Evolutionary conservation across 2,329 filamentous ascomycete species (phyloP).

Genomic region (Xylariaceae sp.): DNA sequence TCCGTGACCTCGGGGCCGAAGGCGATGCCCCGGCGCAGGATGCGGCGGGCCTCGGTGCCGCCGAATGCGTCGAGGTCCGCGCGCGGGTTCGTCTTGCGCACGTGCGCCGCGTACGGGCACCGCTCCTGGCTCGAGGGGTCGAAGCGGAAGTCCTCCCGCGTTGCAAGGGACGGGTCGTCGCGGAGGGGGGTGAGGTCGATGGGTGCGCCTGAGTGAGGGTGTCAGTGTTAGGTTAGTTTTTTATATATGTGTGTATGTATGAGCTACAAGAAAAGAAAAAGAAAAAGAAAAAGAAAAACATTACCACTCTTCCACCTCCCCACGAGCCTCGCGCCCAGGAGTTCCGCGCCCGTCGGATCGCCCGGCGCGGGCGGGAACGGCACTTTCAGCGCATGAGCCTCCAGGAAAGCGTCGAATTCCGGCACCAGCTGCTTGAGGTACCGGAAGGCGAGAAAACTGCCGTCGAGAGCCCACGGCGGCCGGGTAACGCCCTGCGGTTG

Average conservation of each 20-base stretch:
- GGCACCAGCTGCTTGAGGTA: constrained; percentile 40
- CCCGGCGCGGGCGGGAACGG: constrained; percentile 4
- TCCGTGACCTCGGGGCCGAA: constrained; percentile 35
- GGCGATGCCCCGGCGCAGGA: constrained; percentile 41
- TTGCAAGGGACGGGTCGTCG: constrained; percentile 30
- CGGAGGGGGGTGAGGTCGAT: constrained; percentile 27
- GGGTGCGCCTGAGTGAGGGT: constrained; percentile 28
- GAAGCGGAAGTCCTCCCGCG: constrained; percentile 35
- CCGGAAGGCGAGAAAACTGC: constrained; percentile 40
- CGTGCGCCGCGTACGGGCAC: constrained; percentile 42
- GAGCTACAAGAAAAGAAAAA: no score
- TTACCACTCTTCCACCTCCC: constrained; percentile 37
- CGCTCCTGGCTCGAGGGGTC: constrained; percentile 27
- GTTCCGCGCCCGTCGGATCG: constrained; percentile 27
- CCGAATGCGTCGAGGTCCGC: constrained; percentile 29
- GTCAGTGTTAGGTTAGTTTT: no score
- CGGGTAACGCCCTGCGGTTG: constrained; percentile 9
- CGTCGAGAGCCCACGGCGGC: constrained; percentile 38
- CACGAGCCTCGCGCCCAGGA: constrained; percentile 38
- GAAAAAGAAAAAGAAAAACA: no score
- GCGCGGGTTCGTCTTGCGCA: constrained; percentile 42
- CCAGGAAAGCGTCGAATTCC: constrained; percentile 38
- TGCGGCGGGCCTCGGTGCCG: constrained; percentile 26
- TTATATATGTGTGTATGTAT: no score
- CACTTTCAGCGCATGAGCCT: constrained; percentile 15